Evolutionary conservation across 495 filamentous ascomycete genomes (phyloP), one percentile per base, ranked within the genome.

Genomic region (Aspergillus ostianus): DNA sequence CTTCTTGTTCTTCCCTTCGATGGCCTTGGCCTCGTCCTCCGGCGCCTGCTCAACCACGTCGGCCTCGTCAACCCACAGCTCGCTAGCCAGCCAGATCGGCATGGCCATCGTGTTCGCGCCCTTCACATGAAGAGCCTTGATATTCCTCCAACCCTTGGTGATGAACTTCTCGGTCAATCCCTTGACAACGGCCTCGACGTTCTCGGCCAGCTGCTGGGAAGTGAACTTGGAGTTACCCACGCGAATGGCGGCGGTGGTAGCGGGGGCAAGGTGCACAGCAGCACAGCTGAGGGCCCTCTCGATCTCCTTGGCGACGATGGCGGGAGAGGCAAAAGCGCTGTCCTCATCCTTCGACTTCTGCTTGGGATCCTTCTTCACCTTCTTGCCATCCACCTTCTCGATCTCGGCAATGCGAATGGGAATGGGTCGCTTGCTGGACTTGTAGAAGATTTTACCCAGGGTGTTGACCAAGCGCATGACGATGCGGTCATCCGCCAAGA

Each of bases 371-470:
- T 76, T 79, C 67, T 84, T 83, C 29, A 83, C 81, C 36, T 80
- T 76, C 80, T 91, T 90, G 26, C 86, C 88, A 41, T 88, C 85
- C 19, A 81, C 81, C 72, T 86, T 86, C 36, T 86, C 74, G 49
- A 84, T 78, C 55, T 83, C 80, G 60, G 82, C 79, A 58, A 95
- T 83, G 51, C 77, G 80, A n/a, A 98, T 83, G 6, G 95, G 91
- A 49, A 98, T 84, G 0, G 94, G 94, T 20, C 92, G 83, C 81
- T 97, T 97, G 67, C 80, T 82, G 8, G 82, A 86, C 70, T 88
- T 84, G 84, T 91, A 96, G 78, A 98, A 97, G 0, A 82, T 84
- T 76, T 95, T 97, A 47, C 93, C 94, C 0, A 98, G 84, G 2
- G 85, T 76, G 23, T 80, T 80, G 18, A 91, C 89, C n/a, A 97